Evolutionary conservation across 1,139 yeast species (phyloP).

Genomic region (Geotrichum australiense): DNA sequence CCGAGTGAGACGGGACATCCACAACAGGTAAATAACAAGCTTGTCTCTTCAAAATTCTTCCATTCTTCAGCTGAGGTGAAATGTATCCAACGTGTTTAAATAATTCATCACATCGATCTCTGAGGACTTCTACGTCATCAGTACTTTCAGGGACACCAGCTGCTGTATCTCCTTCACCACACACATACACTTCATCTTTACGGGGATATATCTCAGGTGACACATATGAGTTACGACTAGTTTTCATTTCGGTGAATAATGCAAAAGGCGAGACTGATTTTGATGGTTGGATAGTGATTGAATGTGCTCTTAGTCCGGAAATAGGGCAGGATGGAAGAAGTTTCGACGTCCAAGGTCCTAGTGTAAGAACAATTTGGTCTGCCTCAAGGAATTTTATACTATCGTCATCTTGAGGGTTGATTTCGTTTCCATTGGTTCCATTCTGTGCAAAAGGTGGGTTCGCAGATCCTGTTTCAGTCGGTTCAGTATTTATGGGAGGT

Average conservation of each 20-base stretch:
- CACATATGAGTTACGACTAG: conserved; percentile 54
- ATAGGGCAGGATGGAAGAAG: conserved; percentile 88
- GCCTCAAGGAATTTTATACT: conserved; percentile 39
- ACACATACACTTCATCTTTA: conserved; percentile 90
- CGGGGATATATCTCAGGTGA: conserved; percentile 95
- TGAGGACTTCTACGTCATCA: conserved; percentile 85
- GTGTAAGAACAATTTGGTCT: conserved; percentile 70
- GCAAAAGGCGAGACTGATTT: conserved; percentile 78
- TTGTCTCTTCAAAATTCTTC: conserved; percentile 75
- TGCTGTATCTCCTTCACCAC: conserved; percentile 93
- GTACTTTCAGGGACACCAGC: conserved; percentile 92
- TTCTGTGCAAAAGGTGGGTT: neutral
- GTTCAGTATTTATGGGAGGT: neutral
- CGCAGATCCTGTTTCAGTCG: neutral
- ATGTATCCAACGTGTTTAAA: conserved; percentile 76
- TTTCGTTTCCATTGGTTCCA: neutral
- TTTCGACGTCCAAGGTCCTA: conserved; percentile 96
- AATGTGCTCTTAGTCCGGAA: conserved; percentile 87
- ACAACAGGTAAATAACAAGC: conserved; percentile 95
- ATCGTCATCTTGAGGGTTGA: neutral
- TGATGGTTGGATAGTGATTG: conserved; percentile 83
- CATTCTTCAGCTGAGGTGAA: conserved; percentile 63
- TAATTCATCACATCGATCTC: conserved; percentile 80
- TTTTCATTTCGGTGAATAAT: conserved; percentile 80
- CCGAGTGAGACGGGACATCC: conserved; percentile 85